These are phyloP conservation scores for Boletus rubropictus DNA, from an alignment of 768 basidiomycete species.

Conservation along the genomic window DNA sequence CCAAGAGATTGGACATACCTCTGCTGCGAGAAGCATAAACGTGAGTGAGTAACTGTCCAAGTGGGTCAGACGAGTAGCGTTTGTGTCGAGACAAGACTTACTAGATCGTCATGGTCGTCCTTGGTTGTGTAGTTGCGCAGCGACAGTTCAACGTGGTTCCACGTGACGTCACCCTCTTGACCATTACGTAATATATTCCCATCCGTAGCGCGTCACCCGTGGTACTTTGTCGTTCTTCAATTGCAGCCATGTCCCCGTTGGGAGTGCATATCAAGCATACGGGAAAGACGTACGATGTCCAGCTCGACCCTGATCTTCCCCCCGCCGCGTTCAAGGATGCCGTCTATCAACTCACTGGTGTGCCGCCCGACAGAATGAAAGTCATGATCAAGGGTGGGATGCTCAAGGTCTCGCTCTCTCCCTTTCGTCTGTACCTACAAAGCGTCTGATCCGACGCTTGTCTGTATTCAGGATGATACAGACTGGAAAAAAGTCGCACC, in stretches of 20 bases:
- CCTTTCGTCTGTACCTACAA: not conserved
- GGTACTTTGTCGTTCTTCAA: not conserved
- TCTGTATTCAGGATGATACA: conserved; percentile 66
- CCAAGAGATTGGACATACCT: conserved; percentile 36
- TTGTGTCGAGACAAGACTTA: conserved; percentile 9
- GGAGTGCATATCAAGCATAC: conserved; percentile 86
- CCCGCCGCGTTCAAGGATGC: conserved; percentile 75
- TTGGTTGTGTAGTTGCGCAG: not conserved
- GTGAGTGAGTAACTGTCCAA: conserved; percentile 65
- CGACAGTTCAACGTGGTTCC: not conserved
- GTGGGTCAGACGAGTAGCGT: not conserved
- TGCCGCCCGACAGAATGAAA: conserved; percentile 91
- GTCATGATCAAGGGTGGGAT: conserved; percentile 92
- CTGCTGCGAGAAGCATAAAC: conserved; percentile 73
- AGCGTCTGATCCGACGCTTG: not conserved
- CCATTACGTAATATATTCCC: conserved; percentile 29
- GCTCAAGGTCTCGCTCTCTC: conserved; percentile 57
- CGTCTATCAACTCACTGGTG: conserved; percentile 76
- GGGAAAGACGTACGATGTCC: conserved; percentile 68
- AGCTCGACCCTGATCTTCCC: conserved; percentile 67
- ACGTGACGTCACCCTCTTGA: conserved; percentile 24
- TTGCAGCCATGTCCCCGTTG: conserved; percentile 54
- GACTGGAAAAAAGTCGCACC: conserved; percentile 80
- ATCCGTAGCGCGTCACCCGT: conserved; percentile 25
- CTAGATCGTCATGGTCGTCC: conserved; percentile 44